Evolutionary conservation across 1,284 basidiomycete genomes (phyloP).

Genomic region (Lignosus rhinocerotis): DNA sequence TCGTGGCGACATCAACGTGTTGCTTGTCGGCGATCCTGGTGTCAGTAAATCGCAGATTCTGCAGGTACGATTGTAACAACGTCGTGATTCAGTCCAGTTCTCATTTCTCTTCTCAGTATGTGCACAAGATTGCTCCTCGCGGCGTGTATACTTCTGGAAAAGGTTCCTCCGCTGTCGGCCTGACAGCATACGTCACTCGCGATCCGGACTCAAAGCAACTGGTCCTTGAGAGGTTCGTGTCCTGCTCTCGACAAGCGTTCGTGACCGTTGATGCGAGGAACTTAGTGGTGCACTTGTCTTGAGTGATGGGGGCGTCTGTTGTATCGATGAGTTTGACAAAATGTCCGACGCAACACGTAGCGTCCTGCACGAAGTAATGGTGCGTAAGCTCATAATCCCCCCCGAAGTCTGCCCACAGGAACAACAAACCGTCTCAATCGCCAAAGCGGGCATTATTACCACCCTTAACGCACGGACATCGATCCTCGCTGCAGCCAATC

Average conservation of each 20-base stretch:
- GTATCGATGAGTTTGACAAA: constrained; percentile 99
- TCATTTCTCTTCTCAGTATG: constrained; percentile 62
- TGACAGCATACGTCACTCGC: constrained; percentile 97
- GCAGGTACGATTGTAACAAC: constrained; percentile 53
- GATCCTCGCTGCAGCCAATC: constrained; percentile 96
- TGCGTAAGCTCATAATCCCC: constrained; percentile 36
- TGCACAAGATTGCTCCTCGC: constrained; percentile 97
- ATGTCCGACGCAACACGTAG: constrained; percentile 97
- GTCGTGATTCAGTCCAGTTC: background rate
- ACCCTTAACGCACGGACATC: constrained; percentile 97
- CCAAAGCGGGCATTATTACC: constrained; percentile 99
- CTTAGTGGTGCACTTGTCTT: constrained; percentile 91
- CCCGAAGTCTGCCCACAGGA: constrained; percentile 53
- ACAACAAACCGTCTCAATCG: constrained; percentile 99
- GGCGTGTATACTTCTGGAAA: constrained; percentile 98
- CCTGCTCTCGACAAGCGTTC: background rate
- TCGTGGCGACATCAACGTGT: constrained; percentile 96
- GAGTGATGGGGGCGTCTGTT: constrained; percentile 97
- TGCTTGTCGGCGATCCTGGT: constrained; percentile 97
- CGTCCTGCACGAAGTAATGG: constrained; percentile 99
- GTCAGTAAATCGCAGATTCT: constrained; percentile 96
- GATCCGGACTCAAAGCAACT: constrained; percentile 98
- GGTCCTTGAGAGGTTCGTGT: constrained; percentile 84
- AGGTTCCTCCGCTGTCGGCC: constrained; percentile 96
- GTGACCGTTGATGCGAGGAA: background rate